phyloP scores from a whole-genome alignment of 2,329 filamentous ascomycete species.

The Beauveria australis region DNA sequence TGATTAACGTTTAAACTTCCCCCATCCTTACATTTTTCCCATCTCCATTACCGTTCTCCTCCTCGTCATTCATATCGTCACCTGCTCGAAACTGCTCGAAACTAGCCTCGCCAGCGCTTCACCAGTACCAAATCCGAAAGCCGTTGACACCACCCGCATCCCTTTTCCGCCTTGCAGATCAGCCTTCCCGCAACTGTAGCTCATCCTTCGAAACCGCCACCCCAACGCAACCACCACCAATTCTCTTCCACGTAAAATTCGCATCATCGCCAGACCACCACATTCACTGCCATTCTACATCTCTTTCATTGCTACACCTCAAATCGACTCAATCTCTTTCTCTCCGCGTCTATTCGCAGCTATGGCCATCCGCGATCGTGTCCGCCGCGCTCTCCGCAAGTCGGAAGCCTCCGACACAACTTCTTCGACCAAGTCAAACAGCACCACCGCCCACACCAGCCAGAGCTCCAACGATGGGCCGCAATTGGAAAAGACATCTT shows the following conservation, averaged over 20 bases:
- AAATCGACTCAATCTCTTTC: neutral
- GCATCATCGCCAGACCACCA: neutral
- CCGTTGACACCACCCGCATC: neutral
- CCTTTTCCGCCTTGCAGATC: slow-evolving; percentile 4
- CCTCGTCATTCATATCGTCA: neutral
- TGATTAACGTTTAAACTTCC: neutral
- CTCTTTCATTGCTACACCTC: neutral
- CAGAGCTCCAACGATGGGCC: slow-evolving; percentile 19
- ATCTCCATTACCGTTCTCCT: neutral
- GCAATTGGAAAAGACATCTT: slow-evolving; percentile 23
- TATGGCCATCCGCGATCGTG: slow-evolving; percentile 35
- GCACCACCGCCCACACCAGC: slow-evolving; percentile 20
- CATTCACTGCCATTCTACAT: neutral
- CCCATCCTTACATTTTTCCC: neutral
- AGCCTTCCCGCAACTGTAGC: neutral
- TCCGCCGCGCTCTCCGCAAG: slow-evolving; percentile 33
- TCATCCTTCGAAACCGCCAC: slow-evolving; percentile 3
- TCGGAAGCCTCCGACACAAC: slow-evolving; percentile 25
- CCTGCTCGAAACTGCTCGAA: neutral
- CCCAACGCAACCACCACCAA: neutral
- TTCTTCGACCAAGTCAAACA: slow-evolving; percentile 25
- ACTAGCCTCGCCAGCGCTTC: neutral
- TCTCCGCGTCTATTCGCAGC: slow-evolving; percentile 14
- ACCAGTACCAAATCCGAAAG: neutral
- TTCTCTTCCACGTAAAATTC: neutral